Evolutionary conservation across 306 rosid species (phyloP).

Genomic region (Prunus davidiana): DNA sequence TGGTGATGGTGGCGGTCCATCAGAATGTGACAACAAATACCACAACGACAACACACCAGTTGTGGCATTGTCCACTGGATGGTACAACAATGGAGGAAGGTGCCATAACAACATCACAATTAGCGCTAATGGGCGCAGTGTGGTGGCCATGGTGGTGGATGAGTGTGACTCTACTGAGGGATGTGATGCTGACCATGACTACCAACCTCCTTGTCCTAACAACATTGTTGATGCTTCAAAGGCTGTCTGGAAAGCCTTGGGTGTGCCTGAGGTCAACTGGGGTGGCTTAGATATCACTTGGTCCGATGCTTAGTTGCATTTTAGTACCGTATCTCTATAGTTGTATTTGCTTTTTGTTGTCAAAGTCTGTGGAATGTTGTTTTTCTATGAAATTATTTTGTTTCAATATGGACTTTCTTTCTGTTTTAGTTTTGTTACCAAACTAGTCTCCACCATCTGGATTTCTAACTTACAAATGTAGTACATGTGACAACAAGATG

Average conservation of each 20-base stretch:
- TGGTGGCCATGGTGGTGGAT: slow-evolving; percentile 54
- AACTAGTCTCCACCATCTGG: too few relatives aligned
- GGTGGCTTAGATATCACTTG: slow-evolving; percentile 17
- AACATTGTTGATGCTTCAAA: slow-evolving; percentile 39
- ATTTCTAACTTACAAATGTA: too few relatives aligned
- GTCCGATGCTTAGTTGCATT: slow-evolving; percentile 16
- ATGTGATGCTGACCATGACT: slow-evolving; percentile 35
- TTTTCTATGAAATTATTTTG: too few relatives aligned
- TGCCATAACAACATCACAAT: slow-evolving; percentile 30
- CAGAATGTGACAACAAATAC: slow-evolving; percentile 36
- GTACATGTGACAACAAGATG: too few relatives aligned
- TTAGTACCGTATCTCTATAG: too few relatives aligned
- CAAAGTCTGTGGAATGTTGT: background rate
- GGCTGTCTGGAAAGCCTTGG: slow-evolving; percentile 30
- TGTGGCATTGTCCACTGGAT: slow-evolving; percentile 47
- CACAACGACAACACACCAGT: slow-evolving; percentile 26
- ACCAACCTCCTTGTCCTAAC: slow-evolving; percentile 39
- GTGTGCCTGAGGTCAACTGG: slow-evolving; percentile 6
- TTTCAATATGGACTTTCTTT: too few relatives aligned
- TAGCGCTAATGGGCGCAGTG: slow-evolving; percentile 36
- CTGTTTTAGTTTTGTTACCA: too few relatives aligned
- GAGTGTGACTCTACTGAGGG: slow-evolving; percentile 61
- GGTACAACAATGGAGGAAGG: slow-evolving; percentile 27
- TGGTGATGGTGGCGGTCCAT: slow-evolving; percentile 43
- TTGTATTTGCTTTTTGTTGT: too few relatives aligned